These are phyloP conservation scores for Pythium phragmiticola DNA, from an alignment of 352 stramenopile species.

Conservation along the genomic window DNA sequence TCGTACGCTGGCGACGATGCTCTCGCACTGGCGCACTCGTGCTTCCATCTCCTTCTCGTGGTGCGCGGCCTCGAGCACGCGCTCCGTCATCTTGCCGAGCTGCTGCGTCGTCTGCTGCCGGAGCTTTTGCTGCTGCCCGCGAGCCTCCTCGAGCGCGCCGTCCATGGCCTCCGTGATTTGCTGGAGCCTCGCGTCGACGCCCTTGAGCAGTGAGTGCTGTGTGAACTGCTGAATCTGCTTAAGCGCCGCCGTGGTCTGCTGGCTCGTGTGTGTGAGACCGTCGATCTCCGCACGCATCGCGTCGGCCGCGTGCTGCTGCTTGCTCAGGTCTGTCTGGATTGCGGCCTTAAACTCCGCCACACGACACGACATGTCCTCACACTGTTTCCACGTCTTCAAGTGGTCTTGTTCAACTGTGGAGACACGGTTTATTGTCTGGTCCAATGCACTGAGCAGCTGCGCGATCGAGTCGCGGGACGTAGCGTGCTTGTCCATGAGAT, in stretches of 20 bases:
- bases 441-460: constrained; percentile 37
- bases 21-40: constrained; percentile 29
- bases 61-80: constrained; percentile 37
- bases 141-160: constrained; percentile 27
- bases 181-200: constrained; percentile 40
- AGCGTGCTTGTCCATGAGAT: constrained; percentile 53
- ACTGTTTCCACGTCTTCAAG: not conserved
- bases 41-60: constrained; percentile 37
- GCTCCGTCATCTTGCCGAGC: constrained; percentile 34
- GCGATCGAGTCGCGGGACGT: constrained; percentile 40
- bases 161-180: constrained; percentile 27
- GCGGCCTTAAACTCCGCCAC: constrained; percentile 28
- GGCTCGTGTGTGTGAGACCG: constrained; percentile 28
- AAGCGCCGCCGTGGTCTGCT: constrained; percentile 34
- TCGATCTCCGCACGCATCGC: constrained; percentile 29
- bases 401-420: constrained; percentile 7
- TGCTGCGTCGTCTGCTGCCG: constrained; percentile 31
- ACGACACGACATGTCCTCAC: constrained; percentile 24
- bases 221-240: constrained; percentile 48
- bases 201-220: constrained; percentile 34
- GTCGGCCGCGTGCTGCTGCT: constrained; percentile 23
- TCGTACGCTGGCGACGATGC: constrained; percentile 30
- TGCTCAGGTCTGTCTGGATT: constrained; percentile 23
- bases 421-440: constrained; percentile 24
- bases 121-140: constrained; percentile 24